Evolutionary conservation across 1,284 basidiomycete genomes (phyloP), one percentile per base, ranked within the genome.

Genomic region (Salmacisia buchloeana): DNA sequence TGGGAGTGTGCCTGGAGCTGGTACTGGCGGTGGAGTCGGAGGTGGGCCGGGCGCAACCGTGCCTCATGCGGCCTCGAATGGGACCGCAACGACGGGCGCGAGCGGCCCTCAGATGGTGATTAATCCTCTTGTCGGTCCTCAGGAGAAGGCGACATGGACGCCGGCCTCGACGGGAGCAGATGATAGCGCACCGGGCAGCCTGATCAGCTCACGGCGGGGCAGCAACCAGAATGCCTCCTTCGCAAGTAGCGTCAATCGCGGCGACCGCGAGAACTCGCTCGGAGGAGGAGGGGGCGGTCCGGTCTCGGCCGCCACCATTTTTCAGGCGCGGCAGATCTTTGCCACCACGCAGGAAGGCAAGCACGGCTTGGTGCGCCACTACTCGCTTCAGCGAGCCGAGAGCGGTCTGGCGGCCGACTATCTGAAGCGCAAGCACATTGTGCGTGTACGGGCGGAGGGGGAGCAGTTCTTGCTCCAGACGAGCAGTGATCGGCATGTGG

Each of bases 391-490:
- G 79, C 81, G 89, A 64, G 92, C 92, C 18, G 94, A 97, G 82
- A 90, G 88, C 65, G 94, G 94, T 25, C 81, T 97, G 15, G 96
- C 92, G 23, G 94, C 91, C 60, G 94, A 98, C 81, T 98, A 98
- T 81, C 69, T 88, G 72, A 98, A 98, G 84, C 85, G 92, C 67
- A 89, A 88, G 82, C 91, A 97, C 80, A 93, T 97, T 39, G 92
- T 98, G n/a, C 85, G 94, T 29, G 86, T 97, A 35, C 83, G 96
- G 63, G 84, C 92, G 71, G 92, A 94, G 79, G 94, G 94, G 13
- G 91, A 98, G 83, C 94, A 98, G 82, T 98, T 98, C 81, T 83
- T 98, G 77, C 78, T 98, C 68, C 96, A 98, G 82, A 91, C 91
- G 2, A 86, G 85, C 60, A 89, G 91, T 78, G 89, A 94, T 52